Evolutionary conservation across 768 basidiomycete species (phyloP).

Genomic region (Tricholoma hemisulphureum): DNA sequence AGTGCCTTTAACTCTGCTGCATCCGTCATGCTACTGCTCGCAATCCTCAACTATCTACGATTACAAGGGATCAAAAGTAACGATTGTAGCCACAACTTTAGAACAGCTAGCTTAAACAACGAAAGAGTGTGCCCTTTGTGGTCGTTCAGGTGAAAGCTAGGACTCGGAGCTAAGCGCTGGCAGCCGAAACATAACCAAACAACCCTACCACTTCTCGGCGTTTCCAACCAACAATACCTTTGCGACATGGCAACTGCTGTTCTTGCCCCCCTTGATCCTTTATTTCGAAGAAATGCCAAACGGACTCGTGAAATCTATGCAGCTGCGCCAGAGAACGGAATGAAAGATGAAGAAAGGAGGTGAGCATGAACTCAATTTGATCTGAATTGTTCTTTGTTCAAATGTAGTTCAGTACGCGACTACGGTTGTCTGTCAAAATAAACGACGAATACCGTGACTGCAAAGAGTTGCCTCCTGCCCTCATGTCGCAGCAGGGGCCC

Average conservation of each 20-base stretch:
- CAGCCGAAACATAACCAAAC: conserved; percentile 23
- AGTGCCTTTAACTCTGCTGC: conserved; percentile 73
- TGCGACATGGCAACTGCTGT: conserved; percentile 43
- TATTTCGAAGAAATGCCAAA: conserved; percentile 65
- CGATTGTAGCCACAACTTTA: conserved; percentile 19
- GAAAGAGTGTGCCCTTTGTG: conserved; percentile 8
- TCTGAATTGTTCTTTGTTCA: neutral
- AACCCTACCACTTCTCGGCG: no score
- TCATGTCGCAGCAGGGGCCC: conserved; percentile 77
- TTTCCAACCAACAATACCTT: neutral
- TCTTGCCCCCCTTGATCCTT: conserved; percentile 64
- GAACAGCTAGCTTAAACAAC: conserved; percentile 14
- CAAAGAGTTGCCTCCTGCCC: conserved; percentile 77
- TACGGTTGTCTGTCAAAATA: conserved; percentile 82
- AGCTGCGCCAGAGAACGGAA: conserved; percentile 56
- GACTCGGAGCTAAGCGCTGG: conserved; percentile 8
- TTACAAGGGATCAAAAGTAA: conserved; percentile 27
- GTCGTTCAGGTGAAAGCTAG: conserved; percentile 17
- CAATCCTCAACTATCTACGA: conserved; percentile 33
- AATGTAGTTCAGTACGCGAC: conserved; percentile 49
- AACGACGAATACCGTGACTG: conserved; percentile 86
- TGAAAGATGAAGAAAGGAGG: conserved; percentile 73
- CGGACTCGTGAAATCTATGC: conserved; percentile 72
- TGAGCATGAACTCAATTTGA: conserved; percentile 23
- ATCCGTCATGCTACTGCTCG: conserved; percentile 41